Conservation (phyloP, 257 asterid genomes). For the Primulina tabacum region DNA sequence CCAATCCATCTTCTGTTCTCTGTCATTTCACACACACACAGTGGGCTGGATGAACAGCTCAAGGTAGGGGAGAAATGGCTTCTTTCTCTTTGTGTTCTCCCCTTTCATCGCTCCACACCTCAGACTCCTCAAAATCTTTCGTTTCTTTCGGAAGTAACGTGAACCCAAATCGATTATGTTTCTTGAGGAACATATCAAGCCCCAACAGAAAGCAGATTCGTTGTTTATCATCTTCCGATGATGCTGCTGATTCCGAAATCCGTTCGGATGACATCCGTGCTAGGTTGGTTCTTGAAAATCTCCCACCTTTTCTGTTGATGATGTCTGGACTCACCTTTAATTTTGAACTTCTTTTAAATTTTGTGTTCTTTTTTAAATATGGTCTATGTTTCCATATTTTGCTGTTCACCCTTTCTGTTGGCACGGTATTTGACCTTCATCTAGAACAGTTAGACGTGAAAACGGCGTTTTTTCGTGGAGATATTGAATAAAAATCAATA, state of each 20-base stretch:
- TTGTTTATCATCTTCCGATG: conserved; percentile 43
- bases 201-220: conserved; percentile 25
- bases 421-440: too few relatives aligned
- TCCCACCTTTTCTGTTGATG: background rate
- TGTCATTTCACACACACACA: background rate
- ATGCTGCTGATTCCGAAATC: conserved; percentile 26
- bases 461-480: too few relatives aligned
- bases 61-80: conserved; percentile 35
- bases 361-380: too few relatives aligned
- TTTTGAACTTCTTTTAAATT: too few relatives aligned
- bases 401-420: background rate
- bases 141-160: conserved; percentile 14
- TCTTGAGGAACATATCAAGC: conserved; percentile 18
- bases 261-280: conserved; percentile 36
- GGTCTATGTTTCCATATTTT: background rate
- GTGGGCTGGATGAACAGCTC: conserved; percentile 18
- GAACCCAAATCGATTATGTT: conserved; percentile 7
- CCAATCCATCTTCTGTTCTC: too few relatives aligned
- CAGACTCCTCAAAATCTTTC: conserved; percentile 33
- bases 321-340: too few relatives aligned
- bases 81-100: conserved; percentile 33
- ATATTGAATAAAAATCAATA: too few relatives aligned
- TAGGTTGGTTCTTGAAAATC: conserved; percentile 36
- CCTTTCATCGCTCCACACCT: conserved; percentile 31
- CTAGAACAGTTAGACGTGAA: too few relatives aligned